These are phyloP conservation scores for Cladosporium sphaerospermum DNA, from an alignment of 2,329 filamentous ascomycete genomes.

Conservation along the genomic window DNA sequence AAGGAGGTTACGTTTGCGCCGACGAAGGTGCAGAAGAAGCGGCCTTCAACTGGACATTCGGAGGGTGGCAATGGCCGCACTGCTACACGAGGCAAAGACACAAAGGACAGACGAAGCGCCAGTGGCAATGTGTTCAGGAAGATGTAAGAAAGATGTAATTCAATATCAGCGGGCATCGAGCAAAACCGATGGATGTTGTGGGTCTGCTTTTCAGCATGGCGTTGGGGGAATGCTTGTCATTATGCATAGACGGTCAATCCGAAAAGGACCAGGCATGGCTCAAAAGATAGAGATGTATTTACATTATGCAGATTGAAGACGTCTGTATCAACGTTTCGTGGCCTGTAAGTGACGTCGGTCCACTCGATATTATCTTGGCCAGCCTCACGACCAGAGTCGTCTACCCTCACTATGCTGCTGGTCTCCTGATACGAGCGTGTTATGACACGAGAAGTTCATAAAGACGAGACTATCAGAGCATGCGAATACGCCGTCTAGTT, in stretches of 20 bases:
- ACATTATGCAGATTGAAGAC: too few species aligned
- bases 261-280: too few species aligned
- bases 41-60: constrained; percentile 6
- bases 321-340: too few species aligned
- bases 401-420: too few species aligned
- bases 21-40: constrained; percentile 40
- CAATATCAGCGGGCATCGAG: background rate
- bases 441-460: too few species aligned
- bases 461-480: too few species aligned
- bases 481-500: too few species aligned
- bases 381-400: too few species aligned
- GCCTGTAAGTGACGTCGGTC: too few species aligned
- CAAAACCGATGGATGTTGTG: background rate
- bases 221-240: background rate
- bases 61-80: constrained; percentile 19
- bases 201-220: constrained; percentile 9
- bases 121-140: constrained; percentile 69
- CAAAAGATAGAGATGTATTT: too few species aligned
- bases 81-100: constrained; percentile 22
- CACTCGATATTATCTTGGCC: too few species aligned
- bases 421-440: too few species aligned
- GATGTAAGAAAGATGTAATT: constrained; percentile 39
- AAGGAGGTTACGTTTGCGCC: constrained; percentile 70
- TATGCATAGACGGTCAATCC: background rate
- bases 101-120: constrained; percentile 59